A percentile compares a stretch with the other conserved stretches of the same genome.
Conservation (phyloP, 2,329 filamentous ascomycete species). For the Sporothrix euskadiensis region DNA sequence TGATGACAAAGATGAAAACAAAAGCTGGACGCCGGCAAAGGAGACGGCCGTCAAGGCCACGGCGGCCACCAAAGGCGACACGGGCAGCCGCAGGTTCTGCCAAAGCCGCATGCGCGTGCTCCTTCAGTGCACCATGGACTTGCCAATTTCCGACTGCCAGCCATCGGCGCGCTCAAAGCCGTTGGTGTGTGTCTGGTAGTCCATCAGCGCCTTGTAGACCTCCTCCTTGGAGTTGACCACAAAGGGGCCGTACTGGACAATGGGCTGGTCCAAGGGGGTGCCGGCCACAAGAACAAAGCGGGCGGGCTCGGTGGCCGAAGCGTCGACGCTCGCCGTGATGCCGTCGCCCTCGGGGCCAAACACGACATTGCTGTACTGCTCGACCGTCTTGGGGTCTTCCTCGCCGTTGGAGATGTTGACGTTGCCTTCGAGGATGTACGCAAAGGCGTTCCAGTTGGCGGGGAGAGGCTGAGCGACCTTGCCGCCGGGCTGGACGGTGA, state of each 20-base stretch:
- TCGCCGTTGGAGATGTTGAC: conserved; percentile 61
- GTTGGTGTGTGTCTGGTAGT: conserved; percentile 71
- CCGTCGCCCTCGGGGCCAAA: conserved; percentile 79
- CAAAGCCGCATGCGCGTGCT: background rate
- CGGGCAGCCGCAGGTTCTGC: background rate
- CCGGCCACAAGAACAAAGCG: conserved; percentile 74
- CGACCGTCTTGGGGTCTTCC: conserved; percentile 50
- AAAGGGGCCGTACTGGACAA: conserved; percentile 84
- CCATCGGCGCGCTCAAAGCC: conserved; percentile 77
- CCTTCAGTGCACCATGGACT: conserved; percentile 59
- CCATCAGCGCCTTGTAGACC: conserved; percentile 73
- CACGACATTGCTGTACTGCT: conserved; percentile 82
- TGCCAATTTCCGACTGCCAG: conserved; percentile 87
- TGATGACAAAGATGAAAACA: conserved; percentile 6
- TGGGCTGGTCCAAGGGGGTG: conserved; percentile 73
- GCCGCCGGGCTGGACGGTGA: conserved; percentile 77
- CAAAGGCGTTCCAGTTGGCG: conserved; percentile 83
- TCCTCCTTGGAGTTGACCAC: conserved; percentile 72
- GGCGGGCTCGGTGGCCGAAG: conserved; percentile 59
- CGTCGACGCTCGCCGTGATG: conserved; percentile 69
- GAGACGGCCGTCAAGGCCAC: background rate
- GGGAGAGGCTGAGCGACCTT: conserved; percentile 74
- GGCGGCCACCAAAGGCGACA: background rate
- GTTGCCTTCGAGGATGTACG: conserved; percentile 77
- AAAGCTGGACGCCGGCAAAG: background rate